phyloP scores from a whole-genome alignment of 495 filamentous ascomycete species.

The Barbatosphaeria neglecta region DNA sequence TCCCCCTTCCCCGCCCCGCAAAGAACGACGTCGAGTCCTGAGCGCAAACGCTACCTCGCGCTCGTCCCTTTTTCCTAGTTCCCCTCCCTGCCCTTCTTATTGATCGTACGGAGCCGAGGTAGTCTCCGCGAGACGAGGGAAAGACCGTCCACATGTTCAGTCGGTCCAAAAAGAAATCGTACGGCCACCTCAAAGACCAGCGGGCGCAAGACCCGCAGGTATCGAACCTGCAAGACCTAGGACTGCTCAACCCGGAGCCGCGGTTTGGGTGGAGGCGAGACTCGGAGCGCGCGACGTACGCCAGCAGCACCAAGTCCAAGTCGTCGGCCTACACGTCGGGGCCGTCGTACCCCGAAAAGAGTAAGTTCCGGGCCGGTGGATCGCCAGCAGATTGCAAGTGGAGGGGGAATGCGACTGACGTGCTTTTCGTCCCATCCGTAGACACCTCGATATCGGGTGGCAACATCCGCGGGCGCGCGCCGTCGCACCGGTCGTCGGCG shows the following conservation, averaged over 20 bases:
- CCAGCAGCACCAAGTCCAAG: constrained; percentile 15
- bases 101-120: too few species aligned
- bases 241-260: constrained; percentile 20
- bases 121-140: constrained; percentile 1
- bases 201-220: constrained; percentile 20
- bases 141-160: constrained; percentile 32
- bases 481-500: constrained; percentile 30
- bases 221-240: constrained; percentile 27
- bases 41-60: background rate
- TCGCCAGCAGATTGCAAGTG: too few species aligned
- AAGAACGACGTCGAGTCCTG: background rate
- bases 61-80: background rate
- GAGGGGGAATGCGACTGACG: too few species aligned
- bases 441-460: constrained; percentile 26
- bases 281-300: constrained; percentile 14
- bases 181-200: constrained; percentile 26
- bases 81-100: too few species aligned
- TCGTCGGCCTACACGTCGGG: constrained; percentile 11
- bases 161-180: constrained; percentile 29
- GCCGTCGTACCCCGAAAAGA: constrained; percentile 31
- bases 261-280: constrained; percentile 29
- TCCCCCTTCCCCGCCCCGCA: too few species aligned
- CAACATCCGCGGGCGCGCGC: constrained; percentile 27
- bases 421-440: too few species aligned
- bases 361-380: constrained; percentile 19